These are phyloP conservation scores for Boletus smithii DNA, from an alignment of 1,284 basidiomycete genomes.

Conservation along the genomic window DNA sequence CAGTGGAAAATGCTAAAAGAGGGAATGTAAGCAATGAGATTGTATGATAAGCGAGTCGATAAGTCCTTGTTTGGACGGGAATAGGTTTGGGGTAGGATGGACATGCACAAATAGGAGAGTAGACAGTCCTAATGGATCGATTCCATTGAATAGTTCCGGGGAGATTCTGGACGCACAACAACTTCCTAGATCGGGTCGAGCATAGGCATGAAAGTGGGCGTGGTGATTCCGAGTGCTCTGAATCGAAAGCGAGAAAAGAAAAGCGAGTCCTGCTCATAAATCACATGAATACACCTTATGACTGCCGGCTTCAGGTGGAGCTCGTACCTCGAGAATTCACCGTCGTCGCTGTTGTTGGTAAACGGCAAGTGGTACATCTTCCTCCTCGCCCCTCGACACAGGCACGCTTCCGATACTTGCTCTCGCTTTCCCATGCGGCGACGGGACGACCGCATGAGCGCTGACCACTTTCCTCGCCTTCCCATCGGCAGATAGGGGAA, in stretches of 20 bases:
- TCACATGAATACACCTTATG: slow-evolving; percentile 10
- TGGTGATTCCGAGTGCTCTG: slow-evolving; percentile 9
- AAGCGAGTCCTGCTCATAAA: slow-evolving; percentile 9
- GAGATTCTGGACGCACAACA: slow-evolving; percentile 27
- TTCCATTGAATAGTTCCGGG: slow-evolving; percentile 20
- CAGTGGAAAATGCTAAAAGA: slow-evolving; percentile 17
- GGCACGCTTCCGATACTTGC: slow-evolving; percentile 35
- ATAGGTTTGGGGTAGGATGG: slow-evolving; percentile 25
- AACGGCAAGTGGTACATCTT: slow-evolving; percentile 71
- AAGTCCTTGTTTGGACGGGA: slow-evolving; percentile 25
- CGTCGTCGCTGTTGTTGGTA: slow-evolving; percentile 67
- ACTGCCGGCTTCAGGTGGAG: not conserved
- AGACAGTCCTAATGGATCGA: slow-evolving; percentile 21
- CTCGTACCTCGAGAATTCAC: slow-evolving; percentile 31
- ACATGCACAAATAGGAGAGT: slow-evolving; percentile 24
- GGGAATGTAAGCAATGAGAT: slow-evolving; percentile 28
- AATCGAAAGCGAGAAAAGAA: slow-evolving; percentile 3
- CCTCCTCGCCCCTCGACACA: slow-evolving; percentile 51
- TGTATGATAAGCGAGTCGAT: slow-evolving; percentile 27
- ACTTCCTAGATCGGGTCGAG: slow-evolving; percentile 26
- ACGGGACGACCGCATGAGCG: slow-evolving; percentile 52
- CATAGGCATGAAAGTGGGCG: slow-evolving; percentile 3
- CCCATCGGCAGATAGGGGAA: slow-evolving; percentile 47
- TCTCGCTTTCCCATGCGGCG: slow-evolving; percentile 41
- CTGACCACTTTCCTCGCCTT: slow-evolving; percentile 62